phyloP scores from a whole-genome alignment of 1,284 basidiomycete species.

The Sporisorium exsertum region DNA sequence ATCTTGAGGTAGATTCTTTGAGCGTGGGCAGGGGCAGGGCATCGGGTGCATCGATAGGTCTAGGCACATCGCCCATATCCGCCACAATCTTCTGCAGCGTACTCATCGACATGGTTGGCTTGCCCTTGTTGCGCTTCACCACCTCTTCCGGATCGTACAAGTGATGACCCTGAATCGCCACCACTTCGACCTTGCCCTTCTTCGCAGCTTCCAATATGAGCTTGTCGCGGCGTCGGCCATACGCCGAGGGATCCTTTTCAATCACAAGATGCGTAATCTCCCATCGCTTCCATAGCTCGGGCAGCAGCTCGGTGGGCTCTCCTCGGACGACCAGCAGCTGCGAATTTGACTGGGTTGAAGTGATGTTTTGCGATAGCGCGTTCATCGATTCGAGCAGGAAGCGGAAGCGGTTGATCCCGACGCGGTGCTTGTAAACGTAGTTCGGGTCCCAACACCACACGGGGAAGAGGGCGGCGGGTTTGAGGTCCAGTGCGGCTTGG shows the following conservation, averaged over 20 bases:
- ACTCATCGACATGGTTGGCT: slow-evolving; percentile 57
- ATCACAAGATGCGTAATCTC: slow-evolving; percentile 72
- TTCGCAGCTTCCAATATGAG: slow-evolving; percentile 41
- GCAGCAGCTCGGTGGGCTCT: slow-evolving; percentile 71
- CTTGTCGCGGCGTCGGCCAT: slow-evolving; percentile 49
- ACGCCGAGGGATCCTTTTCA: slow-evolving; percentile 56
- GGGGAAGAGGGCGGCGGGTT: slow-evolving; percentile 71
- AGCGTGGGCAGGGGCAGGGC: slow-evolving; percentile 39
- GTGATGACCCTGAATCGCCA: slow-evolving; percentile 54
- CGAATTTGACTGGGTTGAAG: slow-evolving; percentile 69
- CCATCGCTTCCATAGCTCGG: slow-evolving; percentile 72
- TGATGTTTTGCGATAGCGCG: slow-evolving; percentile 70
- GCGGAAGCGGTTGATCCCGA: slow-evolving; percentile 72
- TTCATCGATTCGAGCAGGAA: slow-evolving; percentile 72
- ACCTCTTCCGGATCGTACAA: slow-evolving; percentile 56
- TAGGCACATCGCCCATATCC: slow-evolving; percentile 44
- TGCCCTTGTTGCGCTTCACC: slow-evolving; percentile 48
- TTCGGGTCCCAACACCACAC: slow-evolving; percentile 69
- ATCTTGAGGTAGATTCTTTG: slow-evolving; percentile 20
- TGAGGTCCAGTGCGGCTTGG: slow-evolving; percentile 70
- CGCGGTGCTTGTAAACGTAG: slow-evolving; percentile 72
- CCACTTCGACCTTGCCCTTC: slow-evolving; percentile 49
- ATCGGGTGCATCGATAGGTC: slow-evolving; percentile 52
- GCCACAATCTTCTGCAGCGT: slow-evolving; percentile 49
- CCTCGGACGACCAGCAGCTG: slow-evolving; percentile 73